Base-by-base conservation (phyloP, 169 alveolate genomes). In the Cyclospora cayetanensis region DNA sequence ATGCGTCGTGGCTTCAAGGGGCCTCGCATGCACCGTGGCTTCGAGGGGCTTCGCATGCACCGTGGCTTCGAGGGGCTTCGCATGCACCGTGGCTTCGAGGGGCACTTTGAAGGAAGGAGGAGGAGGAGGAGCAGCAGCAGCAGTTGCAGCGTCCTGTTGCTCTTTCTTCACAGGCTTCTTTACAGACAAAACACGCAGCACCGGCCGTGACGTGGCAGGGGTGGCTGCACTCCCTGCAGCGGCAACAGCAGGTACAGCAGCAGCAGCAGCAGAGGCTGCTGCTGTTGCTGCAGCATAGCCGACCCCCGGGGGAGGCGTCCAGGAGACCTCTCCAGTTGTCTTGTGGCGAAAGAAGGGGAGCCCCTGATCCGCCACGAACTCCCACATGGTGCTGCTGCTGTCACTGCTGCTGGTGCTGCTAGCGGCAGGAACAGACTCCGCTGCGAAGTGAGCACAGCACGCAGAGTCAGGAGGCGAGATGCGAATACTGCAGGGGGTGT, bases 231-330 rank as follows among this genome's bases (percentile, higher is more conserved):
- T 66, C 35, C 60, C 83, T 70, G 83, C 83, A 34, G 83, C 83
- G 53, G 25, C 83, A 35, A 55, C 83, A 9, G 83, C 83, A 18
- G 83, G 83, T 20, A 70, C 83, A 70, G 83, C 83, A 12, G 83
- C 83, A 3, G 83, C 83, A 37, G 83, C 83, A 37, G 83, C 83
- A 35, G 83, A 37, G 35, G 60, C 83, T 37, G 83, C 83, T 34
- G 83, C 83, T 31, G 83, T n/a, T 18, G 83, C 83, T 70, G 83
- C 83, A 70, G 39, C 60, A 20, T 70, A 70, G 60, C 60, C 39
- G 55, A 55, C 83, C 18, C 92, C 84, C 0, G 85, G 92, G 0
- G 92, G 92, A 12, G 92, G 92, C 20, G 85, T 68, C 92, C 92
- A 86, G 29, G 86, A 42, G 25, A 76, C 39, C 29, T 86, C 76